phyloP scores from a whole-genome alignment of 345 rosid species.

The Lepidium africanum region DNA sequence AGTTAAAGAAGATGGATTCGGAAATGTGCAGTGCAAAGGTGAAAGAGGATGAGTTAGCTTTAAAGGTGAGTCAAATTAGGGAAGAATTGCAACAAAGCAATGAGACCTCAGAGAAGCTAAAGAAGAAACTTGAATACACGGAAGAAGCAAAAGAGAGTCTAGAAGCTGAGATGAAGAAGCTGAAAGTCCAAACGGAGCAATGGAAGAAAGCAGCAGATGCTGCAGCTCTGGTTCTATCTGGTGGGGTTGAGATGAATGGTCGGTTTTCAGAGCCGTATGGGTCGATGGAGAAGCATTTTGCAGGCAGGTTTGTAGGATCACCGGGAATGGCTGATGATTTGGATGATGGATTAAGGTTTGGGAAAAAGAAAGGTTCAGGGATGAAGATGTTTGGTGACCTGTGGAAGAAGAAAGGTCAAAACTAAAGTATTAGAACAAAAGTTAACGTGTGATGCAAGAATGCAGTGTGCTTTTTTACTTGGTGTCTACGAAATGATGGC shows the following conservation, averaged over 20 bases:
- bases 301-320: constrained; percentile 48
- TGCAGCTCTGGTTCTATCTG: constrained; percentile 72
- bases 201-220: constrained; percentile 96
- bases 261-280: constrained; percentile 43
- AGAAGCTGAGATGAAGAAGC: constrained; percentile 68
- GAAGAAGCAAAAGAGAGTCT: constrained; percentile 53
- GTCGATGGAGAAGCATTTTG: constrained; percentile 70
- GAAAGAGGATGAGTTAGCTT: constrained; percentile 42
- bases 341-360: constrained; percentile 45
- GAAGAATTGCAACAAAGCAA: constrained; percentile 52
- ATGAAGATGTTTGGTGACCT: constrained; percentile 73
- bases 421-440: constrained; percentile 19
- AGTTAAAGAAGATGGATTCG: constrained; percentile 37
- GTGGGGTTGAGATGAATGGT: constrained; percentile 53
- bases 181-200: constrained; percentile 79
- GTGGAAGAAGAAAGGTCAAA: constrained; percentile 73
- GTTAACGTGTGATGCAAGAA: constrained; percentile 11
- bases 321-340: constrained; percentile 45
- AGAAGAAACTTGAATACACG: constrained; percentile 42
- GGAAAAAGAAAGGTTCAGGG: constrained; percentile 58
- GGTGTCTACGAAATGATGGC: constrained; percentile 7
- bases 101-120: constrained; percentile 29
- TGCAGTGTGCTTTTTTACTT: not conserved
- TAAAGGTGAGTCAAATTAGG: constrained; percentile 34
- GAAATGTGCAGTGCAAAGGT: constrained; percentile 32